Percentiles rank a stretch among this genome's conserved stretches.
Conservation (phyloP, 176 grass and related monocot genomes). For the Chloris gayana region DNA sequence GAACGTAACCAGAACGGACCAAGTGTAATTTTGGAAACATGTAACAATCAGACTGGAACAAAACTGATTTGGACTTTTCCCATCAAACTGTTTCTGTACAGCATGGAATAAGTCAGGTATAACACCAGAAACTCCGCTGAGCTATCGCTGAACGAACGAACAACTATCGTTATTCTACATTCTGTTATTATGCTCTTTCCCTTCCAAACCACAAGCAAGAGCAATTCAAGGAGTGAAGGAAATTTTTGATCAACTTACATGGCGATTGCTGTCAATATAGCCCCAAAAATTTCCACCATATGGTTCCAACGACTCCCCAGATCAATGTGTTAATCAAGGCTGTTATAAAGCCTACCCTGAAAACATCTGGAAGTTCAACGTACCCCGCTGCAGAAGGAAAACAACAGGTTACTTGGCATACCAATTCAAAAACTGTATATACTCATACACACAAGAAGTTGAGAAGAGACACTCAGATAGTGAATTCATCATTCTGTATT, state of each 20-base stretch:
- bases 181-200: slow-evolving; percentile 18
- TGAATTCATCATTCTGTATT: neutral
- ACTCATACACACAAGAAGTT: too few species aligned
- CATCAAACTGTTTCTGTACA: slow-evolving; percentile 4
- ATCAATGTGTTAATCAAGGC: slow-evolving; percentile 63
- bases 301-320: slow-evolving; percentile 77
- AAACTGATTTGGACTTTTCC: neutral
- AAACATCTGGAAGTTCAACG: slow-evolving; percentile 73
- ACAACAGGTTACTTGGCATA: slow-evolving; percentile 32
- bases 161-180: slow-evolving; percentile 9
- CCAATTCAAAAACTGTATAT: neutral
- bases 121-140: neutral
- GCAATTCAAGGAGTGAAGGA: slow-evolving; percentile 20
- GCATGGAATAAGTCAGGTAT: neutral
- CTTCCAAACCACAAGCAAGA: neutral
- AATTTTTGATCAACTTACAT: neutral
- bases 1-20: too few species aligned
- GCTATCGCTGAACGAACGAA: neutral
- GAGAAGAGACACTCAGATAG: neutral
- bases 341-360: slow-evolving; percentile 74
- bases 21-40: neutral
- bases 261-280: slow-evolving; percentile 58
- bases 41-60: neutral
- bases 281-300: slow-evolving; percentile 92
- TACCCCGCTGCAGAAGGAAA: slow-evolving; percentile 69